Evolutionary conservation across 2,329 filamentous ascomycete genomes (phyloP), one percentile per base, ranked within the genome.

Genomic region (Colletotrichum eremochloae): DNA sequence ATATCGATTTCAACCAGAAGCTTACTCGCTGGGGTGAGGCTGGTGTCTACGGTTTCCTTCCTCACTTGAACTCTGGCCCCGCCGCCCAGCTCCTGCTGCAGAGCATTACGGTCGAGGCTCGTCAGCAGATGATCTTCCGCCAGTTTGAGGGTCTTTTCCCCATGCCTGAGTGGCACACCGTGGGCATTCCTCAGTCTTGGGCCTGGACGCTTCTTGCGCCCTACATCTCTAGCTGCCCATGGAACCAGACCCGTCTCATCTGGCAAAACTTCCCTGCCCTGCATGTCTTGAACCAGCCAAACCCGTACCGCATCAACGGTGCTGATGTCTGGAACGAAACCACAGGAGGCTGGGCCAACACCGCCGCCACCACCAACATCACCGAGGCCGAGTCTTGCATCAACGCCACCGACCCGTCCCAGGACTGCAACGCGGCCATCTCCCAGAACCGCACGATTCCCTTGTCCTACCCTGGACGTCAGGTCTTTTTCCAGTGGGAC

Each of bases 261-360:
- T 97, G 94, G 94, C 92, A 96, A 80, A 97, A 97, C 84, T 95
- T 94, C 83, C 94, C 94, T 0, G 86, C 88, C 0, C 83, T 96
- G 20, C 85, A 87, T 76, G 86, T 96, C 62, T 84, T 92, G 40
- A 95, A 96, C 82, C 91, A 96, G 79, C 91, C 94, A 2, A 96
- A 95, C 81, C 87, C 91, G 31, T 90, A 90, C 71, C 89, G 92
- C 36, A 84, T 90, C 79, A 89, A 93, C 67, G 89, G 89, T 18
- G 89, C 91, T 5, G 81, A 89, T 8, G 87, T 85, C 1, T 85
- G 84, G 75, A 91, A 91, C 75, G 92, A 94, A 81, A 92, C 91
- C 0, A 84, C 86, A 0, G 90, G 90, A 20, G 86, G 87, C 67
- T 89, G 86, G 68, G 85, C 86, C 67, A 88, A 89, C 74, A 87